Evolutionary conservation across 768 basidiomycete species (phyloP), one percentile per base, ranked within the genome.

Genomic region (Lactifluus subvellereus): DNA sequence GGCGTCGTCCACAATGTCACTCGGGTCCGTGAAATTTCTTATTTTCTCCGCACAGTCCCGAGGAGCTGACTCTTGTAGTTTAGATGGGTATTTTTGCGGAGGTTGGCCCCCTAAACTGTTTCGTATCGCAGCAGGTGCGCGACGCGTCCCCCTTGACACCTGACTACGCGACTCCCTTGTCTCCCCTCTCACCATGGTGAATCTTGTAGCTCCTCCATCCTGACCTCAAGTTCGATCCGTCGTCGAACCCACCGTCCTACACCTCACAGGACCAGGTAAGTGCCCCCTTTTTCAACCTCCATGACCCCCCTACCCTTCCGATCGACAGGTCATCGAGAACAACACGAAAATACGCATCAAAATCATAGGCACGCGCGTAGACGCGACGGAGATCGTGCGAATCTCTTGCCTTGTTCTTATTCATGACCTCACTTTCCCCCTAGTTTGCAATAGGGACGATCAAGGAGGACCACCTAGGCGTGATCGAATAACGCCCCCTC

Each of bases 41-140:
- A 14, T 6, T 35, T 38, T 16, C 1, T 35, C 10, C 13, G 6
- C 10, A 20, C 7, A 20, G 7, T 27, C 5, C 22, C 22, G 32
- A 38, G n/a, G 14, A 16, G 2, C 42, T 45, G 37, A 13, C 38
- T 20, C 42, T 9, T 9, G 30, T 18, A 18, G 43, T 2, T 13
- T 67, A 98, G 96, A 97, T 98, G 94, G 97, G 97, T 2, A 97
- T 99, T 77, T 98, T 98, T 68, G 93, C 92, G 56, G 94, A 97
- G 66, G 94, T 95, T 52, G 97, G 97, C 38, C 97, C 97, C 14
- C 72, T 98, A 63, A 84, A 86, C 30, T 93, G 97, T 53, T 99
- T 99, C 73, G 91, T 98, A 30, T 96, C 95, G 13, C 91, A 92
- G 69, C 95, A 97, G 77, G 96, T 97, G 66, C 65, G 83, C 75